Conservation (phyloP, 2,329 filamentous ascomycete genomes). For the Xylariomycetidae sp. region DNA sequence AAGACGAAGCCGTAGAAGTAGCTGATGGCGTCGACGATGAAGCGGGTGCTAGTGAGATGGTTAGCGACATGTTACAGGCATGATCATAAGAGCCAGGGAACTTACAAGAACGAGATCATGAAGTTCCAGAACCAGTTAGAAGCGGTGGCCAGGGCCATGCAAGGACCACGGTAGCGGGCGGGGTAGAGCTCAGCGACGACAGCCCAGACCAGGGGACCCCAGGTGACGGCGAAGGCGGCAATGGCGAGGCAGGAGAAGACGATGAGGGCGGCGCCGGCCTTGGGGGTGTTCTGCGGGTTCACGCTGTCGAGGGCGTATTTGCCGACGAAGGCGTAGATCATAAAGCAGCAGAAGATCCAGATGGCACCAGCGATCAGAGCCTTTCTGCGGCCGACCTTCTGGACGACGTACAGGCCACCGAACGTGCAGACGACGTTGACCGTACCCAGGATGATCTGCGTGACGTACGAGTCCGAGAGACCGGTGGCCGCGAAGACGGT, state of each 20-base stretch:
- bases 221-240: slow-evolving; percentile 60
- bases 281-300: slow-evolving; percentile 38
- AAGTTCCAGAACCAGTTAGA: slow-evolving; percentile 65
- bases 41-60: slow-evolving; percentile 47
- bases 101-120: slow-evolving; percentile 42
- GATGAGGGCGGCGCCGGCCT: slow-evolving; percentile 54
- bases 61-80: slow-evolving; percentile 14
- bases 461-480: slow-evolving; percentile 58
- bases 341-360: slow-evolving; percentile 52
- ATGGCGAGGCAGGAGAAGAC: slow-evolving; percentile 66
- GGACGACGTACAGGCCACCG: slow-evolving; percentile 57
- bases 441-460: slow-evolving; percentile 60
- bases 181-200: slow-evolving; percentile 61
- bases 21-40: slow-evolving; percentile 64
- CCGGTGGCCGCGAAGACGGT: slow-evolving; percentile 62
- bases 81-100: neutral
- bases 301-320: slow-evolving; percentile 36
- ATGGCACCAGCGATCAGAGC: slow-evolving; percentile 57
- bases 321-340: slow-evolving; percentile 45
- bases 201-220: slow-evolving; percentile 65
- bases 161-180: slow-evolving; percentile 45
- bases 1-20: slow-evolving; percentile 69
- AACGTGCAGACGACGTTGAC: slow-evolving; percentile 65
- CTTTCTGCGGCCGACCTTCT: slow-evolving; percentile 57
- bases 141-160: slow-evolving; percentile 51